Base-by-base conservation (phyloP, 2,329 filamentous ascomycete genomes). In the Beauveria rudraprayagi region DNA sequence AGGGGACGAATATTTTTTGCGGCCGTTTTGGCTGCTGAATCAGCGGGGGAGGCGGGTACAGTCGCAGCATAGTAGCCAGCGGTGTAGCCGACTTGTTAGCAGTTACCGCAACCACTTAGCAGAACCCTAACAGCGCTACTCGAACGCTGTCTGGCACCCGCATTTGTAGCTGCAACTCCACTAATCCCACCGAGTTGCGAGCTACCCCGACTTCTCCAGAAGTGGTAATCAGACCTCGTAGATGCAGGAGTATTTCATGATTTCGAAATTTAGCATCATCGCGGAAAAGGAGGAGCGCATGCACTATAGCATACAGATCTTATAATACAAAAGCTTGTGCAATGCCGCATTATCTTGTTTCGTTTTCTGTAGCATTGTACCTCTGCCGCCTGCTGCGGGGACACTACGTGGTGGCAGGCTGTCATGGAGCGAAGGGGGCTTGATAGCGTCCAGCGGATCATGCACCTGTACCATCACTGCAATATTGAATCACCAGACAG, bases 11-110 rank as follows among this genome's bases (percentile, higher is more conserved):
- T 40, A 51, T 56, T 61, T 52, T 43, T 44, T 37, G 34, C 37
- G 60, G 46, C 37, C 60, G 14, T 46, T 43, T 37, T 55, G 19
- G 41, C 7, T 54, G 57, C 59, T 61, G 43, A 61, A 61, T 61
- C 59, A 61, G 51, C 59, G 24, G 16, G 22, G 6, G 19, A 47
- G 26, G 6, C 43, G 30, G 30, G 10, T 34, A 34, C 11, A 14
- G 11, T 34, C 11, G 11, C 30, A 34, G 11, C 30, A 14, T 34
- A 5, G 16, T 11, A 37, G 11, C 11, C 34, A 16, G 34, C 34
- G 34, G 34, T 37, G 34, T 16, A 37, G 34, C 34, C 11, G 5
- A 37, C 34, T 37, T 37, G 34, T 37, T 37, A 37, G 34, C 34
- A 37, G 34, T 37, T 37, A 37, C 14, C 34, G 10, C 34, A 16